Conservation (phyloP, 2,329 filamentous ascomycete genomes). For the Thielaviopsis euricoi region DNA sequence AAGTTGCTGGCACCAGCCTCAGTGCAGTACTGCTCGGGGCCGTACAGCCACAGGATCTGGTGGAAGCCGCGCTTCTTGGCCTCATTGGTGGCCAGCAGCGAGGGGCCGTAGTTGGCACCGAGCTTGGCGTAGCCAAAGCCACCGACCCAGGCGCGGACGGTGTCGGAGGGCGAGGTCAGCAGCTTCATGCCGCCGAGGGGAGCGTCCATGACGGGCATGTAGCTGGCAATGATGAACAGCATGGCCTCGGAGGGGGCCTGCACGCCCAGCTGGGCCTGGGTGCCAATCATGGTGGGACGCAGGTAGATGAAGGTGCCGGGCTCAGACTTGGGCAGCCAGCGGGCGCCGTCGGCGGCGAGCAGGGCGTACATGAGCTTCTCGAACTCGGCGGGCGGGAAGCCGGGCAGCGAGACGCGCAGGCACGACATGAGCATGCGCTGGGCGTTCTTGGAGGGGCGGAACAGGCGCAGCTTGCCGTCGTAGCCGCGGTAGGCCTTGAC, state of each 20-base stretch:
- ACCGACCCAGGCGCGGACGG: slow-evolving; percentile 81
- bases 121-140: slow-evolving; percentile 88
- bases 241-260: slow-evolving; percentile 67
- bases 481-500: slow-evolving; percentile 65
- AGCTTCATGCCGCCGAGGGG: slow-evolving; percentile 48
- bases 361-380: slow-evolving; percentile 59
- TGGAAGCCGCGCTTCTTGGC: slow-evolving; percentile 59
- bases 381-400: slow-evolving; percentile 54
- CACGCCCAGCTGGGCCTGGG: slow-evolving; percentile 64
- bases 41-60: slow-evolving; percentile 91
- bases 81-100: slow-evolving; percentile 59
- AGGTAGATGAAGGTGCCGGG: slow-evolving; percentile 66
- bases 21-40: slow-evolving; percentile 59
- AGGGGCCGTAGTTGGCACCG: slow-evolving; percentile 84
- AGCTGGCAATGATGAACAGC: slow-evolving; percentile 63
- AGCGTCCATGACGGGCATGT: slow-evolving; percentile 40
- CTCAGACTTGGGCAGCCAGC: slow-evolving; percentile 59
- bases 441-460: slow-evolving; percentile 61
- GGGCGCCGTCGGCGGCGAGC: slow-evolving; percentile 53
- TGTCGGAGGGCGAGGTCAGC: slow-evolving; percentile 64
- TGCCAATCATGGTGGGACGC: slow-evolving; percentile 74
- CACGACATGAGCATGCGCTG: slow-evolving; percentile 44
- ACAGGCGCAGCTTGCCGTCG: slow-evolving; percentile 58
- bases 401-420: slow-evolving; percentile 55
- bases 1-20: slow-evolving; percentile 90